A percentile compares a stretch with the other conserved stretches of the same genome.
Conservation (phyloP, 2,329 filamentous ascomycete genomes). For the Botryotinia globosa region DNA sequence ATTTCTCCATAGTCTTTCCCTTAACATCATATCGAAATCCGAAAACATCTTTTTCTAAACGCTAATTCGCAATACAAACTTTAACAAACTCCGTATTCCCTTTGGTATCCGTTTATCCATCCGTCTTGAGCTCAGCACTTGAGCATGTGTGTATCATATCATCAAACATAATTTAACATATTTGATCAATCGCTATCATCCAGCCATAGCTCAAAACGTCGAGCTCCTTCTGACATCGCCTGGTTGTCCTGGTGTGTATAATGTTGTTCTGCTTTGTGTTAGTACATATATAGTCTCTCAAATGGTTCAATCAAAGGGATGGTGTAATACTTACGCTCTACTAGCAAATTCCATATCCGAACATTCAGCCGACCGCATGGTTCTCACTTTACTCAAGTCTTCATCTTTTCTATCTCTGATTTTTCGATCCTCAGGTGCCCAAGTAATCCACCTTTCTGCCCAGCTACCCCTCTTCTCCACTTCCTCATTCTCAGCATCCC, state of each 20-base stretch:
- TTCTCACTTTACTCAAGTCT: not conserved
- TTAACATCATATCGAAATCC: not conserved
- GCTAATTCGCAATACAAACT: not conserved
- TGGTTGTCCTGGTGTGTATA: not conserved
- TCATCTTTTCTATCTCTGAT: not conserved
- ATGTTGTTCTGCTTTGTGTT: slow-evolving; percentile 1
- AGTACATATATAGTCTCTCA: not conserved
- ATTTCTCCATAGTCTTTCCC: not conserved
- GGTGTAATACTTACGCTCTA: not conserved
- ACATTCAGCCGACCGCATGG: not conserved
- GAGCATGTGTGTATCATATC: not conserved
- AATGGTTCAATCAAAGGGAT: no score
- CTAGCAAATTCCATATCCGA: slow-evolving; percentile 8
- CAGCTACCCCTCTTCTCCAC: not conserved
- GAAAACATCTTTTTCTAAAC: not conserved
- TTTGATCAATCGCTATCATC: no score
- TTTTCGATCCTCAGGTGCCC: not conserved
- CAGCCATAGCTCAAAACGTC: not conserved
- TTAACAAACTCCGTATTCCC: not conserved
- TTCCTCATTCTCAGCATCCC: not conserved
- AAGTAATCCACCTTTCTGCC: slow-evolving; percentile 14
- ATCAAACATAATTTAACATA: not conserved
- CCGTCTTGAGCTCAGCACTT: slow-evolving; percentile 4
- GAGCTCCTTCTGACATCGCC: slow-evolving; percentile 4
- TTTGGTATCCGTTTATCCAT: not conserved